Evolutionary conservation across 2,329 filamentous ascomycete species (phyloP).

Genomic region (Mycogone perniciosa): DNA sequence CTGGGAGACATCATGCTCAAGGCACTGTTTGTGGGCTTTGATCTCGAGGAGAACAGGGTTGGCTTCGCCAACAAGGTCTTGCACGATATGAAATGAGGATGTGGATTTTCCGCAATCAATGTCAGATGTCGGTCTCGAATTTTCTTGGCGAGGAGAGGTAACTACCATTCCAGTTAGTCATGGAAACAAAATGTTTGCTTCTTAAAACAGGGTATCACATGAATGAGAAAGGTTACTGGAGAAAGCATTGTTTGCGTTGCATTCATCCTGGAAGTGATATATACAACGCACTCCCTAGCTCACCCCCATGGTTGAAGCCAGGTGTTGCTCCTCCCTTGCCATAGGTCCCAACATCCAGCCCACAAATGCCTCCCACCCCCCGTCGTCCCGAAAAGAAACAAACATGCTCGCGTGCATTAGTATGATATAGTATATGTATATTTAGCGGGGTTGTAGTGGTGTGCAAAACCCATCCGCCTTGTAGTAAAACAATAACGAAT

Average conservation of each 20-base stretch:
- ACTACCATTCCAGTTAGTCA: background rate
- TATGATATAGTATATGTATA: constrained; percentile 9
- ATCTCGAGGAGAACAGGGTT: constrained; percentile 37
- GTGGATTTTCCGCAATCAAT: background rate
- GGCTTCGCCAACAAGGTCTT: constrained; percentile 42
- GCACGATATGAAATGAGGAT: constrained; percentile 12
- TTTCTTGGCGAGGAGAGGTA: background rate
- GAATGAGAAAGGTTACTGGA: background rate
- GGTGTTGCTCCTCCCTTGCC: constrained; percentile 2
- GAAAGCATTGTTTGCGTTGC: constrained; percentile 12
- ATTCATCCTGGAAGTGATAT: constrained; percentile 19
- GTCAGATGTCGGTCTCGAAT: background rate
- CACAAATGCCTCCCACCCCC: constrained; percentile 2
- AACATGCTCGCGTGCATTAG: constrained; percentile 14
- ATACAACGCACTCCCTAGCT: constrained; percentile 16
- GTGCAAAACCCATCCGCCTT: background rate
- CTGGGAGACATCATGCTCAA: constrained; percentile 78
- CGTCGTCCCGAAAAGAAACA: background rate
- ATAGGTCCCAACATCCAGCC: constrained; percentile 3
- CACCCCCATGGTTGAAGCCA: constrained; percentile 5
- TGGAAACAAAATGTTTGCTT: background rate
- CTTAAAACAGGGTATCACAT: too few species aligned
- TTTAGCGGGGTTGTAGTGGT: background rate
- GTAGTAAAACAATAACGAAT: constrained; percentile 1
- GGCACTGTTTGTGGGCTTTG: constrained; percentile 68